Base-by-base conservation (phyloP, 768 basidiomycete genomes). In the Gymnopilus junonius region DNA sequence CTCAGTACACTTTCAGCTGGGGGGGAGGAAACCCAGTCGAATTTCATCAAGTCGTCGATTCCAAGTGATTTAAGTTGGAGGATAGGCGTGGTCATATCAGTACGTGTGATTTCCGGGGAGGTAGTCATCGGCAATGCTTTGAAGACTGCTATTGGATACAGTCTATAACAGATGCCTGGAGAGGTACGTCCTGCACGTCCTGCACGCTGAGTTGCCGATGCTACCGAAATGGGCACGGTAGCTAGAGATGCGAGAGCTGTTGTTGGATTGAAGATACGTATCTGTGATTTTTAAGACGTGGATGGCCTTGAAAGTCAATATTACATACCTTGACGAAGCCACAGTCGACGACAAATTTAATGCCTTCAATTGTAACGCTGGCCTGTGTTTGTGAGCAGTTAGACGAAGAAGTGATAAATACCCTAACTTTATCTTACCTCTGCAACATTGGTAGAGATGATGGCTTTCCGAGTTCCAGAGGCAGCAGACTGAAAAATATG, bases 101-200 rank as follows among this genome's bases (percentile, higher is more conserved):
- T 90, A 32, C 97, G 87, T 10, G 90, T 91, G 53, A 99, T 90
- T 79, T 99, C 97, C 1, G 97, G 94, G 2, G 92, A 85, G 0
- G 94, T 94, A 1, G 87, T 87, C 3, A 79, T 77, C 1, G 89
- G 82, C 62, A 99, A 84, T 0, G 81, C 75, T 5, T 85, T 75
- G 55, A 92, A 85, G 12, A 79, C 79, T 0, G 86, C 79, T 54
- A 85, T 77, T 0, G 95, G 84, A 77, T 96, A 99, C 14, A 99
- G 84, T 34, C 97, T 87, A 73, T 96, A 97, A 73, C 95, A 97
- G 66, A 96, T 83, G 2, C 97, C 97, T 4, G 94, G 82, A 1
- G 95, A 89, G 0, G 97, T 98, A 48, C 97, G 88, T 25, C 97
- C 97, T 8, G 97, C 97, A 58, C 97, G 88, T 29, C 97, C 97